Base-by-base conservation (phyloP, 495 filamentous ascomycete species). In the Trichoderma parareesei region DNA sequence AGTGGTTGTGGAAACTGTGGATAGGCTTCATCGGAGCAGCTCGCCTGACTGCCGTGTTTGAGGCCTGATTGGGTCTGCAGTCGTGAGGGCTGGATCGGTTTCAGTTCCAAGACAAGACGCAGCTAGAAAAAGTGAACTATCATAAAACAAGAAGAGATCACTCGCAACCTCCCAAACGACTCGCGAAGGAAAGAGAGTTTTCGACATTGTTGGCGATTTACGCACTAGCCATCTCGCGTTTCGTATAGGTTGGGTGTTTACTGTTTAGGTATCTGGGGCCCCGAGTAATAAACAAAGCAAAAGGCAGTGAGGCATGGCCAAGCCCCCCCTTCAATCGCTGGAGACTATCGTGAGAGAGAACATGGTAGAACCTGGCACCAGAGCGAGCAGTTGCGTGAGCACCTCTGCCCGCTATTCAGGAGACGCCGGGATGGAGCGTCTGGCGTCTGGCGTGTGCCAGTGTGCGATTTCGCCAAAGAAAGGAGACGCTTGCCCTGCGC, bases 401-500 rank as follows among this genome's bases (percentile, higher is more conserved):
- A 27, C 27, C 10, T 27, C 3, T 57, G 53, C 3, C 27, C 37
- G 9, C 53, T 10, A 11, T 57, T 33, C 20, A n/a, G 33, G 53
- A 57, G 53, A 57, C 8, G 49, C 20, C 33, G 7, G 53, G 44
- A 48, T 48, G 44, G 5, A 9, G 44, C 44, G n/a, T 14, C 27
- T 27, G 27, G 27, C 27, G 27, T 27, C 27, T 27, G 27, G 27
- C 27, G 27, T 27, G 27, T 18, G 44, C 44, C 1, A 37, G 37
- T 35, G 6, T 16, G 27, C 53, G 53, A 57, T 57, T 57, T 57
- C 53, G 20, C 27, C 48, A 20, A 55, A 57, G 37, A 18, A 49
- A 57, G 53, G 53, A 57, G 53, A 35, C 37, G 53, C 53, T 10
- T 57, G 53, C 33, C 27, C 53, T 37, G 53, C 37, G 53, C 53